phyloP scores from a whole-genome alignment of 345 rosid species.

The Eucalyptus curtisii region DNA sequence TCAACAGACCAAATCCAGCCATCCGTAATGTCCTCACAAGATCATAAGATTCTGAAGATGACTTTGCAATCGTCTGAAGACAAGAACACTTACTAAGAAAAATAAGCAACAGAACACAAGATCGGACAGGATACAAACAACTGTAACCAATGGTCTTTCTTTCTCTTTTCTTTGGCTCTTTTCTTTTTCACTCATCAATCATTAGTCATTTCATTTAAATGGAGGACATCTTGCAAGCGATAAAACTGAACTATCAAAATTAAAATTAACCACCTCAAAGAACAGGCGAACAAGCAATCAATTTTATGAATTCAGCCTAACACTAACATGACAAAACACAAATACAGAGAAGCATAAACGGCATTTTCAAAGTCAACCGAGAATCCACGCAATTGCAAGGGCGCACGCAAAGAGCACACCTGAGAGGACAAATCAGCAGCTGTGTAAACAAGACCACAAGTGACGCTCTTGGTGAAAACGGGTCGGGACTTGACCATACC shows the following conservation, averaged over 20 bases:
- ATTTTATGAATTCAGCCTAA: not conserved
- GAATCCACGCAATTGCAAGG: not conserved
- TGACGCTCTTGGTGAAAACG: conserved; percentile 62
- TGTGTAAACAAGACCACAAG: conserved; percentile 53
- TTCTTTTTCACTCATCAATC: not conserved
- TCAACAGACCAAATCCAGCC: conserved; percentile 73
- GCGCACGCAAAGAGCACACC: conserved; percentile 15
- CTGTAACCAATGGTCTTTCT: not conserved
- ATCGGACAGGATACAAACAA: not conserved
- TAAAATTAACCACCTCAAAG: not conserved
- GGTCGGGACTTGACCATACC: conserved; percentile 79
- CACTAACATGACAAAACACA: not conserved
- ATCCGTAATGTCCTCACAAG: conserved; percentile 64
- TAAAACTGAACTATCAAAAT: not conserved
- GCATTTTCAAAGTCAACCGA: not conserved
- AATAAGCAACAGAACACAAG: not conserved
- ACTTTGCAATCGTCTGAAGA: conserved; percentile 29
- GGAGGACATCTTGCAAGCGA: not conserved
- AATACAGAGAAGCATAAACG: not conserved
- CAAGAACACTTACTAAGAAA: not conserved
- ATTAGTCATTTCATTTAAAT: not conserved
- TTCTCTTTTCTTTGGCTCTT: not conserved
- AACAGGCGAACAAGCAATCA: not conserved
- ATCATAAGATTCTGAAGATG: conserved; percentile 46
- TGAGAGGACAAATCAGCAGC: conserved; percentile 94